These are phyloP conservation scores for Wickerhamomyces sydowiorum DNA, from an alignment of 805 yeast species.

Conservation along the genomic window DNA sequence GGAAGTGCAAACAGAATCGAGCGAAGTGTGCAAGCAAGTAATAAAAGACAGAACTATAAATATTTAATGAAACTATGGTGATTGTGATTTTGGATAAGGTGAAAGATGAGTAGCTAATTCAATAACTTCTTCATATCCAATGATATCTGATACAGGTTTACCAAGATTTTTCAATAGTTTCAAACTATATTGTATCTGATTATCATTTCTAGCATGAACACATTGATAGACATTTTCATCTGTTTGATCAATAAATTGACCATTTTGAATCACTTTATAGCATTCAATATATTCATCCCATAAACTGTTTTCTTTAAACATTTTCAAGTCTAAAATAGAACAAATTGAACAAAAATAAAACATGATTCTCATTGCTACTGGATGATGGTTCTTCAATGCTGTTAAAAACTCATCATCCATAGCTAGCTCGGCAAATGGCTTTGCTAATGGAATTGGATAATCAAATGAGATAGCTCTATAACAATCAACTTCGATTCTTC, in stretches of 20 bases:
- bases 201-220: not conserved
- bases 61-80: too few relatives aligned
- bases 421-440: not conserved
- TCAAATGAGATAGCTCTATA: not conserved
- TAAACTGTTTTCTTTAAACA: not conserved
- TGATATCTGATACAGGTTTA: not conserved
- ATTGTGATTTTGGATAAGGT: not conserved
- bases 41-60: too few relatives aligned
- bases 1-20: too few relatives aligned
- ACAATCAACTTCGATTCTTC: not conserved
- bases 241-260: not conserved
- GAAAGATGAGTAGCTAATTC: not conserved
- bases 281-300: constrained; percentile 1
- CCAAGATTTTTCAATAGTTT: not conserved
- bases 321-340: not conserved
- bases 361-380: not conserved
- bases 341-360: not conserved
- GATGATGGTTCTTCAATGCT: not conserved
- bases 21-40: too few relatives aligned
- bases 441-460: not conserved
- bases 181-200: not conserved
- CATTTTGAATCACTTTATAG: not conserved
- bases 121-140: not conserved
- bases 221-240: not conserved
- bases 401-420: not conserved